Percentiles rank a stretch among this genome's conserved stretches.
Evolutionary conservation across 306 rosid species (phyloP).

Genomic region (Glycine tomentella): DNA sequence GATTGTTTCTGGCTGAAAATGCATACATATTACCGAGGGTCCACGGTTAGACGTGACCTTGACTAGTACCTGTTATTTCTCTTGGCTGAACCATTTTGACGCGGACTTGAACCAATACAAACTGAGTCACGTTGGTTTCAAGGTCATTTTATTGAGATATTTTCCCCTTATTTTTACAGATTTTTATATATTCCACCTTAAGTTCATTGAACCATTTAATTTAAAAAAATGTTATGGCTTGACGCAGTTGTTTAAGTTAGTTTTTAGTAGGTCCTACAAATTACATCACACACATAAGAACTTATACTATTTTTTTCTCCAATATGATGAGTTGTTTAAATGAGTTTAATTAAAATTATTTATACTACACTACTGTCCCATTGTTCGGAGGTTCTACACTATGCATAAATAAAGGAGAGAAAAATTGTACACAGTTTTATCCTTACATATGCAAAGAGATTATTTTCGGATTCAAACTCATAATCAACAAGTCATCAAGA

Average conservation of each 20-base stretch:
- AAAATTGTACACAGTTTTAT: too few relatives aligned
- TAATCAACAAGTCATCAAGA: too few relatives aligned
- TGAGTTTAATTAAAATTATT: too few relatives aligned
- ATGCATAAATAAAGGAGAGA: too few relatives aligned
- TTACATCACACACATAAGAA: too few relatives aligned
- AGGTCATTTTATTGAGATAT: not conserved
- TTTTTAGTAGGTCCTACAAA: too few relatives aligned
- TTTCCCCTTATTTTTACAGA: not conserved
- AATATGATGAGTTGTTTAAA: too few relatives aligned
- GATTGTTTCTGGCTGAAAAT: slow-evolving; percentile 31
- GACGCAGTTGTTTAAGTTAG: not conserved
- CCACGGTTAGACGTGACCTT: slow-evolving; percentile 29
- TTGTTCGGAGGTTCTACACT: too few relatives aligned
- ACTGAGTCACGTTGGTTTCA: not conserved
- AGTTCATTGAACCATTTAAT: not conserved
- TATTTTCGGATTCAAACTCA: too few relatives aligned
- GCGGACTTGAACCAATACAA: not conserved
- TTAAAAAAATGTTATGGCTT: not conserved
- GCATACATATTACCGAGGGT: not conserved
- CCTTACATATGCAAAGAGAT: too few relatives aligned
- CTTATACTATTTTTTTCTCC: too few relatives aligned
- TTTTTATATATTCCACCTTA: not conserved
- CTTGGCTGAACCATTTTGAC: slow-evolving; percentile 24
- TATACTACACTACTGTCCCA: too few relatives aligned
- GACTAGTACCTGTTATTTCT: slow-evolving; percentile 21